phyloP scores from a whole-genome alignment of 2,329 filamentous ascomycete genomes.

The Botryotinia convoluta region DNA sequence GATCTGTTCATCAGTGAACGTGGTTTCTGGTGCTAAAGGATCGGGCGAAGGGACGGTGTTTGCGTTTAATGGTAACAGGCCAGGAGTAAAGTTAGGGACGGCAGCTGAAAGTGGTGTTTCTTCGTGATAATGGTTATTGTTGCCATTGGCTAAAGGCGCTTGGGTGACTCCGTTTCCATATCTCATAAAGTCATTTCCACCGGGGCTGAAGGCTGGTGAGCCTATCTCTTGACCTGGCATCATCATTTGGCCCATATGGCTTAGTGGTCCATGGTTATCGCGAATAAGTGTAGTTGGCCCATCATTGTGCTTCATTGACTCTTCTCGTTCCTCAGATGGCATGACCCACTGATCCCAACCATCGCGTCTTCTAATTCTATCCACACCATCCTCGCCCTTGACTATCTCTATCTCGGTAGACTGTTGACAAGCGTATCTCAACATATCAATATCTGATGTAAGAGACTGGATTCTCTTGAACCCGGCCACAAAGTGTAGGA shows the following conservation, averaged over 20 bases:
- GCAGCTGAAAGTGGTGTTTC: conserved; percentile 59
- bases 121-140: conserved; percentile 42
- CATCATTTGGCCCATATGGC: conserved; percentile 31
- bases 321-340: conserved; percentile 66
- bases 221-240: conserved; percentile 33
- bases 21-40: conserved; percentile 39
- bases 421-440: conserved; percentile 72
- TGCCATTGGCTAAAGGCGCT: conserved; percentile 36
- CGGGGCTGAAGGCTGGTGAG: conserved; percentile 36
- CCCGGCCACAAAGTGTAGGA: conserved; percentile 71
- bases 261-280: conserved; percentile 28
- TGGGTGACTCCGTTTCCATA: conserved; percentile 29
- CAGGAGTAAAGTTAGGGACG: conserved; percentile 56
- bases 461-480: conserved; percentile 82
- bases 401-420: conserved; percentile 73
- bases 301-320: conserved; percentile 70
- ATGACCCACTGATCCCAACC: conserved; percentile 81
- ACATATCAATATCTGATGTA: conserved; percentile 67
- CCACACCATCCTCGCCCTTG: conserved; percentile 70
- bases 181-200: conserved; percentile 34
- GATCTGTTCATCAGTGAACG: conserved; percentile 53
- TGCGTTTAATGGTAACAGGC: conserved; percentile 26
- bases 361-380: conserved; percentile 71
- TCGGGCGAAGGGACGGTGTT: conserved; percentile 21
- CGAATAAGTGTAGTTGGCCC: conserved; percentile 52